Conservation (phyloP, 202 grass and related monocot species). For the Sporobolus alterniflorus region DNA sequence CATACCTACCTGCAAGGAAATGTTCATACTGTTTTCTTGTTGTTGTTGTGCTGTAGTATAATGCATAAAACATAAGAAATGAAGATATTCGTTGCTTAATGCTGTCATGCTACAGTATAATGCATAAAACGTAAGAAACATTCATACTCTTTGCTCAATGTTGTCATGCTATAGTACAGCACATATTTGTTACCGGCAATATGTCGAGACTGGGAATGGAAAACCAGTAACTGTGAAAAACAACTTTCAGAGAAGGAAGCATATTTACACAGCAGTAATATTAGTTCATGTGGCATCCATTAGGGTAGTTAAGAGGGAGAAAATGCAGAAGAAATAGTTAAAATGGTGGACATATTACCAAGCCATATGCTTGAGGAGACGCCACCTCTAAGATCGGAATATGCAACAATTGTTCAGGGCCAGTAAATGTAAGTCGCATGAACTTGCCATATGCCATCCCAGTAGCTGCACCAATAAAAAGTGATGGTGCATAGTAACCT, state of each 20-base stretch:
- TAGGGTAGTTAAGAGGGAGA: background rate
- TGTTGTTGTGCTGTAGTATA: conserved; percentile 8
- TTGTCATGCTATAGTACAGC: background rate
- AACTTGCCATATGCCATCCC: conserved; percentile 97
- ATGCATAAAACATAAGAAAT: background rate
- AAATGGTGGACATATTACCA: conserved; percentile 58
- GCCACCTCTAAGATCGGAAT: conserved; percentile 78
- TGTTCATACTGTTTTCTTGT: conserved; percentile 3
- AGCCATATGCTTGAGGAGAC: conserved; percentile 97
- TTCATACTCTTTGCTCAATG: conserved; percentile 14
- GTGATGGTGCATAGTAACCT: conserved; percentile 93
- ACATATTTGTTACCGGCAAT: background rate
- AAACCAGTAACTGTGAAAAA: conserved; percentile 1
- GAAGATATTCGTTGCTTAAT: background rate
- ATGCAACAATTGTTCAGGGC: conserved; percentile 68
- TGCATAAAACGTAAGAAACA: background rate
- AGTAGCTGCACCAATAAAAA: conserved; percentile 97
- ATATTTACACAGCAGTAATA: background rate
- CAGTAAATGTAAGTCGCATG: conserved; percentile 63
- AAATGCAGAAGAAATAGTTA: conserved; percentile 14
- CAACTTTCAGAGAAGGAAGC: conserved; percentile 5
- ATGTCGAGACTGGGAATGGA: conserved; percentile 10
- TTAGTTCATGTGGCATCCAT: background rate
- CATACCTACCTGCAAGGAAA: conserved; percentile 83
- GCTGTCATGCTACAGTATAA: background rate